A percentile compares a stretch with the other conserved stretches of the same genome.
phyloP scores from a whole-genome alignment of 108 stramenopile genomes.

The Nitzschia putrida region DNA sequence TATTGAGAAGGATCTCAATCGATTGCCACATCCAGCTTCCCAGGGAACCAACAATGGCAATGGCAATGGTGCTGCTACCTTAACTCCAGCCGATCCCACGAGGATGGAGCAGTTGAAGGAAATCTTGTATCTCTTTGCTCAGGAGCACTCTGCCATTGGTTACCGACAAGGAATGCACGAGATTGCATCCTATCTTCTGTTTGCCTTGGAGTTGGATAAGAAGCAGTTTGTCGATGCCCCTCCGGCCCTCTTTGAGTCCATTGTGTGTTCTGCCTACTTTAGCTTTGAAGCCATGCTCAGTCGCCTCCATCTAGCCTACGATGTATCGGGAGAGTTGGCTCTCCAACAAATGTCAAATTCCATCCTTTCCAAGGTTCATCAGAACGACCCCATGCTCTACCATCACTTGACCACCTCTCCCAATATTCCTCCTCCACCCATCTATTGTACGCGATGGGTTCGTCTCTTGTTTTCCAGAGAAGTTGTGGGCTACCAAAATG shows the following conservation, averaged over 20 bases:
- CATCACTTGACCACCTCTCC: constrained; percentile 40
- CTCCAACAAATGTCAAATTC: constrained; percentile 53
- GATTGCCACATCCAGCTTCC: constrained; percentile 65
- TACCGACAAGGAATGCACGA: constrained; percentile 92
- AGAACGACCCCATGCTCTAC: constrained; percentile 54
- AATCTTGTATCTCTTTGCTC: constrained; percentile 45
- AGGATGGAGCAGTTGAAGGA: constrained; percentile 38
- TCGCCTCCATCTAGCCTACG: constrained; percentile 63
- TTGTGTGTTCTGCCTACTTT: constrained; percentile 41
- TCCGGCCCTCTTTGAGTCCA: constrained; percentile 40
- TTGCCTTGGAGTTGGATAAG: constrained; percentile 72
- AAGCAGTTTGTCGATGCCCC: constrained; percentile 23
- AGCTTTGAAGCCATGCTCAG: constrained; percentile 62
- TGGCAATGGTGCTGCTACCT: constrained; percentile 58
- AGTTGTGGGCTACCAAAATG: constrained; percentile 45
- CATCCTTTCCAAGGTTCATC: constrained; percentile 58
- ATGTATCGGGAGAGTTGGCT: constrained; percentile 46
- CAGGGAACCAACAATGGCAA: constrained; percentile 23
- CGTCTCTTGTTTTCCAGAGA: constrained; percentile 81
- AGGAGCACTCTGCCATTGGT: constrained; percentile 62
- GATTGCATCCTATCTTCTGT: constrained; percentile 65
- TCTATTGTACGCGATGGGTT: constrained; percentile 76
- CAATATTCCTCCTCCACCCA: constrained; percentile 42
- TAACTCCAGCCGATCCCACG: constrained; percentile 24
- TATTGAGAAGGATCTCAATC: constrained; percentile 85